Evolutionary conservation across 73 alveolate species (phyloP).

Genomic region (Paramecium caudatum): DNA sequence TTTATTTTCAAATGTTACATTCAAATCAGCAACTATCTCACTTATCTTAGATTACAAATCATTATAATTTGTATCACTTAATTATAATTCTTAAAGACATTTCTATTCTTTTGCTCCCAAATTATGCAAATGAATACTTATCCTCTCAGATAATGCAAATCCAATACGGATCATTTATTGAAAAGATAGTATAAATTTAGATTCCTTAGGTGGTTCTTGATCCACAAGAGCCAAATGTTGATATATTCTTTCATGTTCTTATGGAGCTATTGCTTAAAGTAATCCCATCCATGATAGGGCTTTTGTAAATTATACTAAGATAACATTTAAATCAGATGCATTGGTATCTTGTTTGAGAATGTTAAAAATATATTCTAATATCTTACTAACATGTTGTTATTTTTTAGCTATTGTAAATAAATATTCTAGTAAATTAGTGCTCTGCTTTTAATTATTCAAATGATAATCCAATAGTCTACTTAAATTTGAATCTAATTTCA

Average conservation of each 20-base stretch:
- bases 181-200: neutral
- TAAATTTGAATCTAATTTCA: neutral
- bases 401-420: conserved; percentile 19
- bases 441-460: neutral
- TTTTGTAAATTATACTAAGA: neutral
- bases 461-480: conserved; percentile 1
- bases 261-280: neutral
- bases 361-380: conserved; percentile 29
- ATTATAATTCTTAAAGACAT: neutral
- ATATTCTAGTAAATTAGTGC: conserved; percentile 28
- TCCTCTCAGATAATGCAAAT: neutral
- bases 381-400: neutral
- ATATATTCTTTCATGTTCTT: conserved; percentile 46
- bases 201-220: conserved; percentile 20
- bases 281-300: conserved; percentile 6
- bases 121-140: neutral
- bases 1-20: neutral
- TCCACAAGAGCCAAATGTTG: neutral
- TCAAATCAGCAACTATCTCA: neutral
- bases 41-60: neutral
- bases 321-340: neutral
- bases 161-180: conserved; percentile 6
- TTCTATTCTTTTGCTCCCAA: neutral
- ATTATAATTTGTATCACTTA: neutral
- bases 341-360: neutral